Base-by-base conservation (phyloP, 495 filamentous ascomycete species). In the Aspergillus saccharolyticus region DNA sequence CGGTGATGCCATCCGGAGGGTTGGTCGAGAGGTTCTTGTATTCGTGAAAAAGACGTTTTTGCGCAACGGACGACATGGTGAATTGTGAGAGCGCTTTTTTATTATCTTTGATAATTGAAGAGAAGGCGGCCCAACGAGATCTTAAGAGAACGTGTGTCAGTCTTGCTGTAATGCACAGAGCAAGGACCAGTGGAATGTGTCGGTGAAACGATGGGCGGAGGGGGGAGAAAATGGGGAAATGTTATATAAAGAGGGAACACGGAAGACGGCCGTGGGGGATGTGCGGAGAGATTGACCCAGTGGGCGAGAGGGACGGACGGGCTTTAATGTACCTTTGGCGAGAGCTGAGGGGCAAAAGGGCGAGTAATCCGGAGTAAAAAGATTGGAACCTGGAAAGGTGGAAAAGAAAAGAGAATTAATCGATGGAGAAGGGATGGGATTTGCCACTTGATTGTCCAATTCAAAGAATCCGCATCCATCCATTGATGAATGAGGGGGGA, bases 21-120 rank as follows among this genome's bases (percentile, higher is more conserved):
- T 90, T 89, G 67, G 83, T 88, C 59, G 87, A 86, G 50, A 93
- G 87, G 55, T 80, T 85, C 61, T 88, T 87, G 87, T 99, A 99
- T 78, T 99, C 94, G 75, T 93, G 89, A 73, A 97, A 91, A 60
- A 99, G 89, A 44, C 94, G 94, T 62, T 93, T 93, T 69, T 92
- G 89, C 59, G 94, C 78, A 44, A 80, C 91, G 56, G 74, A 70
- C 39, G 74, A 72, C 68, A 73, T 70, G 54, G 22, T 69, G 45
- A 21, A 28, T 9, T 39, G 33, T 3, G 30, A 24, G 30, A 44
- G n/a, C n/a, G n/a, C n/a, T n/a, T n/a, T n/a, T n/a, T n/a, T n/a
- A n/a, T n/a, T n/a, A n/a, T n/a, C n/a, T n/a, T n/a, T n/a, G n/a
- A n/a, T n/a, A n/a, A n/a, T n/a, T n/a, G n/a, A n/a, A n/a, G 25